phyloP scores from a whole-genome alignment of 2,329 filamentous ascomycete genomes.

The Plectosphaerella plurivora region DNA sequence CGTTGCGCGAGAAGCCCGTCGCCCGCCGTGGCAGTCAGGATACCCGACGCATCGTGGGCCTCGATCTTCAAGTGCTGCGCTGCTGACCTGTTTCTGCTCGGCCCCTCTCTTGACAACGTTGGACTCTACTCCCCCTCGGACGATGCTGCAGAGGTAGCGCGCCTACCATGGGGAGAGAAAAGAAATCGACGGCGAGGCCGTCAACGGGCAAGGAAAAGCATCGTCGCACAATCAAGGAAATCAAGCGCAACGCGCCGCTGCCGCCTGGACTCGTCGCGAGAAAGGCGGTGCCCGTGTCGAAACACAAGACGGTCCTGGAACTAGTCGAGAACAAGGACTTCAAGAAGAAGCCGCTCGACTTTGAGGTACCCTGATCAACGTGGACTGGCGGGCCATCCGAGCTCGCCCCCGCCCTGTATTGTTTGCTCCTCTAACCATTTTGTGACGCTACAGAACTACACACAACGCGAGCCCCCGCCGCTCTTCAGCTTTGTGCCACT shows the following conservation, averaged over 20 bases:
- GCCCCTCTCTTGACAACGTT: neutral
- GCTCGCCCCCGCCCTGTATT: neutral
- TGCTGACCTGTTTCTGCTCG: neutral
- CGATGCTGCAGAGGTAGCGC: neutral
- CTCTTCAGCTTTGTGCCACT: slow-evolving; percentile 60
- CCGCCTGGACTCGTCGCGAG: slow-evolving; percentile 28
- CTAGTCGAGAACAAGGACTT: slow-evolving; percentile 60
- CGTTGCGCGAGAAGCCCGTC: no score
- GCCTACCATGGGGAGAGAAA: slow-evolving; percentile 13
- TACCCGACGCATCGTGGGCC: neutral
- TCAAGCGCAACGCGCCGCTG: slow-evolving; percentile 25
- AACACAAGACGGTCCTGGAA: slow-evolving; percentile 60
- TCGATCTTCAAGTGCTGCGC: neutral
- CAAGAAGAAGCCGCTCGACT: slow-evolving; percentile 61
- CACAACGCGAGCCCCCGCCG: slow-evolving; percentile 46
- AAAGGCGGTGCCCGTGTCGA: slow-evolving; percentile 38
- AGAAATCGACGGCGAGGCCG: slow-evolving; percentile 7
- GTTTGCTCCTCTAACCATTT: slow-evolving; percentile 13
- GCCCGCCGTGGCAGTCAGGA: no score
- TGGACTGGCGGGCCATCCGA: neutral
- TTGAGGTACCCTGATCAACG: slow-evolving; percentile 41
- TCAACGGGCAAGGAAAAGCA: slow-evolving; percentile 11
- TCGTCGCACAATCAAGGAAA: slow-evolving; percentile 7
- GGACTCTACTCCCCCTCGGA: neutral
- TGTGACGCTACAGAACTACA: slow-evolving; percentile 41